Percentiles rank a stretch among this genome's conserved stretches.
phyloP scores from a whole-genome alignment of 2,329 filamentous ascomycete species.

The Ceratocystis diversiconidia region DNA sequence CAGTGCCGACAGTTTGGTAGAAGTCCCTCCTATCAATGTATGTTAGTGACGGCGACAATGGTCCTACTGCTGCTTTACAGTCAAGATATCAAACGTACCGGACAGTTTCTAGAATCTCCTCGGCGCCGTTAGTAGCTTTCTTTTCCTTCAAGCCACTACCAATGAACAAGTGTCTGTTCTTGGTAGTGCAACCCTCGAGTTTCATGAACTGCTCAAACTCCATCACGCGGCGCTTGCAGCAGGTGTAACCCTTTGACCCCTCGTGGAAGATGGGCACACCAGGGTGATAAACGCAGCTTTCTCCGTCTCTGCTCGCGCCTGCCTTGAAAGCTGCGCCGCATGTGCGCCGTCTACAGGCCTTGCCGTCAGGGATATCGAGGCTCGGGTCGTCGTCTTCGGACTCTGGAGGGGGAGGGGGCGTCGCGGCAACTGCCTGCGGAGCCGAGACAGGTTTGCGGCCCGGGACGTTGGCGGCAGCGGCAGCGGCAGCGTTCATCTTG shows the following conservation, averaged over 20 bases:
- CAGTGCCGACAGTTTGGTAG: constrained; percentile 75
- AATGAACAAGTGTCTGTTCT: constrained; percentile 70
- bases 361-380: constrained; percentile 56
- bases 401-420: constrained; percentile 52
- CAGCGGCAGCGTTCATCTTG: constrained; percentile 35
- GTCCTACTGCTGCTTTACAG: no score
- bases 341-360: constrained; percentile 61
- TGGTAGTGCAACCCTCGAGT: constrained; percentile 79
- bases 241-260: constrained; percentile 93
- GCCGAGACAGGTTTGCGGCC: constrained; percentile 28
- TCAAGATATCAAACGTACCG: constrained; percentile 36
- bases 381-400: constrained; percentile 77
- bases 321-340: constrained; percentile 56
- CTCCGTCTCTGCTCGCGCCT: constrained; percentile 46
- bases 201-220: constrained; percentile 98
- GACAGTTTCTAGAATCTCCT: constrained; percentile 67
- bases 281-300: constrained; percentile 78
- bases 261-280: constrained; percentile 91
- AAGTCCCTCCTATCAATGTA: constrained; percentile 50
- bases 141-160: constrained; percentile 55
- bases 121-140: constrained; percentile 31
- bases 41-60: neutral
- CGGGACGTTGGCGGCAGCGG: constrained; percentile 29
- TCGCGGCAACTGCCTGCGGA: constrained; percentile 34
- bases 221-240: constrained; percentile 86